Conservation (phyloP, 1,284 basidiomycete species). For the Ceratobasidium sp. region DNA sequence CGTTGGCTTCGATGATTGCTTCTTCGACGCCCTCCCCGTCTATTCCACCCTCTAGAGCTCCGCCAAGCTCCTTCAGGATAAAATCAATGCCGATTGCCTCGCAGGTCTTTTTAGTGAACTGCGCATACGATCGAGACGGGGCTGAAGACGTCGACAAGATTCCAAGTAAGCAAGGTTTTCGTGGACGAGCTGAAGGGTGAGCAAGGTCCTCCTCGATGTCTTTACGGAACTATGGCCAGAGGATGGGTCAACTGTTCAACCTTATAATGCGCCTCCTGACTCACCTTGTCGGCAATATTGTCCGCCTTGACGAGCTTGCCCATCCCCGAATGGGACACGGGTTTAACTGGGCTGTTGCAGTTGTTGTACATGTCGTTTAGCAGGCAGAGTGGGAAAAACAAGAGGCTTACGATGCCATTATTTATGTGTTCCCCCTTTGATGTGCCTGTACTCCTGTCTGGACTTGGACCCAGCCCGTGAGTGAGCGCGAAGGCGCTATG, state of each 20-base stretch:
- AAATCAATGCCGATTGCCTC: conserved; percentile 89
- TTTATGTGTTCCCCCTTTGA: neutral
- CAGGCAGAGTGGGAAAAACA: neutral
- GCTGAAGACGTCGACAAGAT: conserved; percentile 89
- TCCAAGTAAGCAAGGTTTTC: conserved; percentile 84
- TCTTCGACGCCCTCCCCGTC: conserved; percentile 87
- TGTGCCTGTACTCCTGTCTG: conserved; percentile 5
- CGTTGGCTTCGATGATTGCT: conserved; percentile 94
- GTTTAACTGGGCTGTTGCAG: conserved; percentile 15
- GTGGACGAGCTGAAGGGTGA: conserved; percentile 48
- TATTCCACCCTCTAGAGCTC: conserved; percentile 61
- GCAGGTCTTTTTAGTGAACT: conserved; percentile 94
- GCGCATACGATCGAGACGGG: conserved; percentile 91
- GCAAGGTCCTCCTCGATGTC: conserved; percentile 22
- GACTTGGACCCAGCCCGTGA: conserved; percentile 1
- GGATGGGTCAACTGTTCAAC: conserved; percentile 60
- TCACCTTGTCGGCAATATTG: conserved; percentile 69
- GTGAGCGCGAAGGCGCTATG: neutral
- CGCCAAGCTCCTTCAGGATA: conserved; percentile 65
- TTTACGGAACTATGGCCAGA: neutral
- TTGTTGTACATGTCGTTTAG: conserved; percentile 3
- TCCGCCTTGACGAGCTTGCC: conserved; percentile 81
- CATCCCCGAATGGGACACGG: conserved; percentile 59
- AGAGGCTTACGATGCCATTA: conserved; percentile 27
- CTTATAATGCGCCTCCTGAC: conserved; percentile 61